These are phyloP conservation scores for Orbilia blumenaviensis DNA, from an alignment of 2,329 filamentous ascomycete genomes.

Conservation along the genomic window DNA sequence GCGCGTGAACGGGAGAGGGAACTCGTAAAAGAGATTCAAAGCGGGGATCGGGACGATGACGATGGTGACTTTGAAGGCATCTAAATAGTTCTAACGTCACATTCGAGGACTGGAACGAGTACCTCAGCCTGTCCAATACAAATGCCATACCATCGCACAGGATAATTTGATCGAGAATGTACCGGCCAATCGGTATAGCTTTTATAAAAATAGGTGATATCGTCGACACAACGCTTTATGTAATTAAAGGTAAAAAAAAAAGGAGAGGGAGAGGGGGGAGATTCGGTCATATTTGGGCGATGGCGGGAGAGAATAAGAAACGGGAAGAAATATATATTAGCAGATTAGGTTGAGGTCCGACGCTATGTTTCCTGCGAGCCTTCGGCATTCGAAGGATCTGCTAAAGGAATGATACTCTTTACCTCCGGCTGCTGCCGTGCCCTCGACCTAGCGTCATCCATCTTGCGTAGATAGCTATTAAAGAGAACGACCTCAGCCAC, in stretches of 20 bases:
- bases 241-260: not conserved
- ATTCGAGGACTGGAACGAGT: not conserved
- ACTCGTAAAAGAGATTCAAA: constrained; percentile 98
- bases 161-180: too few species aligned
- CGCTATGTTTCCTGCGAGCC: not conserved
- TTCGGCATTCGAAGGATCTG: not conserved
- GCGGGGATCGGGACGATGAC: constrained; percentile 95
- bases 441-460: constrained; percentile 29
- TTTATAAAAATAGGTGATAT: too few species aligned
- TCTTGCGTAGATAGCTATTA: constrained; percentile 39
- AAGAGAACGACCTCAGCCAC: constrained; percentile 43
- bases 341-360: not conserved
- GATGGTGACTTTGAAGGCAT: constrained; percentile 98
- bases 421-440: constrained; percentile 23
- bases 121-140: not conserved
- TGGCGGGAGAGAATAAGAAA: too few species aligned
- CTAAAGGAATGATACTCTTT: not conserved
- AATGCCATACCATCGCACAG: not conserved
- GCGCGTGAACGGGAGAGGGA: constrained; percentile 96
- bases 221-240: too few species aligned
- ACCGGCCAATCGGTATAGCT: too few species aligned
- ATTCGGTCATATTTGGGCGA: too few species aligned
- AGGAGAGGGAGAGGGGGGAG: not conserved
- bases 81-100: constrained; percentile 65
- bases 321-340: too few species aligned